A percentile compares a stretch with the other conserved stretches of the same genome.
phyloP scores from a whole-genome alignment of 305 asterid species.

The Solanum chacoense region DNA sequence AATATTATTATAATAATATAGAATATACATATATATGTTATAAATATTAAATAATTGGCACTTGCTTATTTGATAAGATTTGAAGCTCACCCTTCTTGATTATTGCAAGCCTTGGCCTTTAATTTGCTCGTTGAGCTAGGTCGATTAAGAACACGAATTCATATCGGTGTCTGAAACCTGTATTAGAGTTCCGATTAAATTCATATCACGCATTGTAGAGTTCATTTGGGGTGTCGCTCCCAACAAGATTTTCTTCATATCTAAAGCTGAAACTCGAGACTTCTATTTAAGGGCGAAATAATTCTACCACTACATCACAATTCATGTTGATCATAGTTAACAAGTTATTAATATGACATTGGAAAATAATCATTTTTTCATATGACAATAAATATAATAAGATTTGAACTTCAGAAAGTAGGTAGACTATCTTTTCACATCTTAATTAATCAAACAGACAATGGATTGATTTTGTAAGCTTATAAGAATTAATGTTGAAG shows the following conservation, averaged over 20 bases:
- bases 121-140: neutral
- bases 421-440: neutral
- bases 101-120: neutral
- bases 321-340: too few relatives aligned
- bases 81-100: neutral
- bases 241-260: too few relatives aligned
- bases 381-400: neutral
- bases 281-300: too few relatives aligned
- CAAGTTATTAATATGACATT: neutral
- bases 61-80: neutral
- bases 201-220: too few relatives aligned
- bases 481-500: neutral
- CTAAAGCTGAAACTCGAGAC: accelerated
- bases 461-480: neutral
- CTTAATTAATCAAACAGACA: neutral
- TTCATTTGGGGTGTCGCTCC: accelerated
- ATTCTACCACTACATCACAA: accelerated
- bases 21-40: neutral
- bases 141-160: neutral
- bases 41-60: neutral
- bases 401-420: neutral
- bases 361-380: neutral
- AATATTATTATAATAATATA: neutral
- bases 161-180: neutral
- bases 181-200: too few relatives aligned